Evolutionary conservation across 805 yeast species (phyloP).

Genomic region (Candida montana): DNA sequence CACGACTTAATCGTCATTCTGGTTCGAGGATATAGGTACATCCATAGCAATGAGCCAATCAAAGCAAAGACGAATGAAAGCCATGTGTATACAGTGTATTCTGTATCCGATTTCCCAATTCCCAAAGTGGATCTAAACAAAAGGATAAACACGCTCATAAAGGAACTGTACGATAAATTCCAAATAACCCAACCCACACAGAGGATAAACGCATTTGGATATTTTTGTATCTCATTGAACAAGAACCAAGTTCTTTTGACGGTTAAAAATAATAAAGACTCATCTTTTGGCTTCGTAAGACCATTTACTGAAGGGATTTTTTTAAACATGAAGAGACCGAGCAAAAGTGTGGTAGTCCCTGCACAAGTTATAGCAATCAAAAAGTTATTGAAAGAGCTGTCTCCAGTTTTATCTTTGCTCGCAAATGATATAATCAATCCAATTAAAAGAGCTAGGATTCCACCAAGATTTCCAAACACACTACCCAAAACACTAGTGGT

Average conservation of each 20-base stretch:
- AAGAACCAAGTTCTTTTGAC: conserved; percentile 25
- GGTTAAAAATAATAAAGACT: conserved; percentile 24
- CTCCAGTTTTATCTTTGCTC: conserved; percentile 19
- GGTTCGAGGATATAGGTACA: conserved; percentile 29
- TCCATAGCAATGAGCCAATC: conserved; percentile 33
- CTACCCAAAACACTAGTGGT: conserved; percentile 35
- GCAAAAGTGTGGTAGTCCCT: conserved; percentile 30
- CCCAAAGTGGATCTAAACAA: conserved; percentile 37
- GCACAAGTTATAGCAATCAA: conserved; percentile 36
- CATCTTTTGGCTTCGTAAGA: conserved; percentile 25
- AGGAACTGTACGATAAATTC: conserved; percentile 34
- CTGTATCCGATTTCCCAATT: conserved; percentile 32
- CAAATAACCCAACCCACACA: conserved; percentile 39
- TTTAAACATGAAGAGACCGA: conserved; percentile 24
- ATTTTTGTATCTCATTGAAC: conserved; percentile 23
- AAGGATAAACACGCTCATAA: conserved; percentile 31
- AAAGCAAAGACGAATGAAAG: conserved; percentile 32
- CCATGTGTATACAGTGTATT: conserved; percentile 35
- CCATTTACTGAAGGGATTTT: conserved; percentile 30
- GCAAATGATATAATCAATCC: conserved; percentile 33
- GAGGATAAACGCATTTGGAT: conserved; percentile 31
- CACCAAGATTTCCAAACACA: conserved; percentile 33
- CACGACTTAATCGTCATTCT: conserved; percentile 28
- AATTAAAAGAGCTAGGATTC: conserved; percentile 31
- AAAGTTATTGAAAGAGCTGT: conserved; percentile 29